Evolutionary conservation across 176 grass and related monocot species (phyloP).

Genomic region (Avena atlantica): DNA sequence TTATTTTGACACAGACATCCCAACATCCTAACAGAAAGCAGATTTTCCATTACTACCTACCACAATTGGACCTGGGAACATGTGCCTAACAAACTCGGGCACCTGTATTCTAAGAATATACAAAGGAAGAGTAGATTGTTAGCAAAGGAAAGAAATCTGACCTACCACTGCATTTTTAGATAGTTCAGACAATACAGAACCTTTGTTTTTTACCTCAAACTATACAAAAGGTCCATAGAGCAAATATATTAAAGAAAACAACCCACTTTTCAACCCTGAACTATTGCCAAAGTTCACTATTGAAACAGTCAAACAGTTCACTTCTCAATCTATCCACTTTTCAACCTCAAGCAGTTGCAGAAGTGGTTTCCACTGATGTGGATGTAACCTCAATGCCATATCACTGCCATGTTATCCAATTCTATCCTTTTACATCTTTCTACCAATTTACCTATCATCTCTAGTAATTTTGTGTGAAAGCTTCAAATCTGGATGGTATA

Average conservation of each 20-base stretch:
- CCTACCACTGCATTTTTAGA: background rate
- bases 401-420: background rate
- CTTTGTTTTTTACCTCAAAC: background rate
- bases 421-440: background rate
- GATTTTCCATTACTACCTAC: slow-evolving; percentile 43
- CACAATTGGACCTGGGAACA: slow-evolving; percentile 43
- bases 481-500: background rate
- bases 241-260: background rate
- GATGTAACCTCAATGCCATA: background rate
- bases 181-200: background rate
- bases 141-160: slow-evolving; percentile 9
- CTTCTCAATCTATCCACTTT: background rate
- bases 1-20: slow-evolving; percentile 45
- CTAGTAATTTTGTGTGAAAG: background rate
- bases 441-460: background rate
- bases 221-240: background rate
- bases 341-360: background rate
- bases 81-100: slow-evolving; percentile 31
- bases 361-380: background rate
- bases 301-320: background rate
- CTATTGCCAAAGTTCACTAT: background rate
- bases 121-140: slow-evolving; percentile 10
- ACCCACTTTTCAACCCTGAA: background rate
- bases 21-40: slow-evolving; percentile 52
- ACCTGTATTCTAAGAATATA: background rate